phyloP scores from a whole-genome alignment of 2,329 filamentous ascomycete species.

The Capronia americana region DNA sequence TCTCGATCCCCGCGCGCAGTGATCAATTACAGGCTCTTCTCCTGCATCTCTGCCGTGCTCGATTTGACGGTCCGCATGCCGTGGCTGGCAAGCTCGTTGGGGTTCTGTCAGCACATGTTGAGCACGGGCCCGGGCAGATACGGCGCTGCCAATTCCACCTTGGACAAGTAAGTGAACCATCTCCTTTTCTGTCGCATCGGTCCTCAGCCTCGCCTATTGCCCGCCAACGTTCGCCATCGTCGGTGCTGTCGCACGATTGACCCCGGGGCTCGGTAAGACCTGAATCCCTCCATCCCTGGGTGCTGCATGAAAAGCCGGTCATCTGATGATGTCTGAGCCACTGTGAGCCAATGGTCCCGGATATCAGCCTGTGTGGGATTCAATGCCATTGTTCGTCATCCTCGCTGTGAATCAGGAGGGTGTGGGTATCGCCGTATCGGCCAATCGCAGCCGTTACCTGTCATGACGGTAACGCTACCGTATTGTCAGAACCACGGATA shows the following conservation, averaged over 20 bases:
- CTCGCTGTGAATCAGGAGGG: constrained; percentile 30
- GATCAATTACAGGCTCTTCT: constrained; percentile 77
- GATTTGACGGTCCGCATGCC: constrained; percentile 84
- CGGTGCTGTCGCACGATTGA: constrained; percentile 20
- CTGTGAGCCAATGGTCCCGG: constrained; percentile 28
- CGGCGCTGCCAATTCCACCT: constrained; percentile 74
- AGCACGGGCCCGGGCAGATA: constrained; percentile 76
- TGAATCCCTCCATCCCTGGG: constrained; percentile 22
- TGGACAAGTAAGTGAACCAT: constrained; percentile 82
- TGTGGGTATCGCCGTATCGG: constrained; percentile 23
- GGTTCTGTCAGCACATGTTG: constrained; percentile 76
- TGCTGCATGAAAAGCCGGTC: constrained; percentile 36
- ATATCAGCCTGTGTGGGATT: constrained; percentile 30
- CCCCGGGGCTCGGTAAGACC: constrained; percentile 15
- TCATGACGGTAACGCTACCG: constrained; percentile 33
- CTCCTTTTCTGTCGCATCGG: constrained; percentile 38
- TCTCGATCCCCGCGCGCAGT: constrained; percentile 63
- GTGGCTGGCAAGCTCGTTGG: constrained; percentile 79
- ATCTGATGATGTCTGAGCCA: constrained; percentile 36
- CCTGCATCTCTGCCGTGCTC: constrained; percentile 73
- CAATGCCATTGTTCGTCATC: constrained; percentile 19
- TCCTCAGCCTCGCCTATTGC: constrained; percentile 21
- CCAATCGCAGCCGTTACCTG: constrained; percentile 34
- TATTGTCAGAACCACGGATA: constrained; percentile 28
- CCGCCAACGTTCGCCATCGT: constrained; percentile 1